phyloP scores from a whole-genome alignment of 352 stramenopile species.

The Phytopythium delawarense region DNA sequence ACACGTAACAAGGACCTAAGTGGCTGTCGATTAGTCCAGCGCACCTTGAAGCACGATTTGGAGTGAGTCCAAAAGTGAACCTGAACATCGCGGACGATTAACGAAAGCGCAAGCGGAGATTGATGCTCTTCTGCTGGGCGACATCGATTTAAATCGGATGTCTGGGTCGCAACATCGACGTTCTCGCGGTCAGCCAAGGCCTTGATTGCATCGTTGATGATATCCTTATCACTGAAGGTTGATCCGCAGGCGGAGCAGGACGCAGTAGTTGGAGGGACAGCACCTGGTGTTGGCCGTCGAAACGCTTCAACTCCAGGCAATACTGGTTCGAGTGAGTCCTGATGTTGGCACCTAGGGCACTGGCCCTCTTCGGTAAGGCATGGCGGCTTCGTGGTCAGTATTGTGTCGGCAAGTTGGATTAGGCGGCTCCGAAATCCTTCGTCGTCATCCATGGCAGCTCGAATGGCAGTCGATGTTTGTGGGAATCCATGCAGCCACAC shows the following conservation, averaged over 20 bases:
- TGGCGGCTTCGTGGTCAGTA: slow-evolving; percentile 3
- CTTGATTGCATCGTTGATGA: slow-evolving; percentile 3
- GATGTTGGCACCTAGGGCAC: neutral
- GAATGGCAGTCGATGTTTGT: slow-evolving; percentile 3
- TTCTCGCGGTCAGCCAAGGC: neutral
- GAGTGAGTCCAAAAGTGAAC: slow-evolving; percentile 15
- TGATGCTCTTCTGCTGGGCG: neutral
- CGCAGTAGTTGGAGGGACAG: neutral
- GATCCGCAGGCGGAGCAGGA: neutral
- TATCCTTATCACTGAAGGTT: slow-evolving; percentile 3
- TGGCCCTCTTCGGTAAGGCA: neutral
- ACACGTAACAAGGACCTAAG: too few species aligned
- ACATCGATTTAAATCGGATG: slow-evolving; percentile 6
- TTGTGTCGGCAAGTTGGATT: neutral
- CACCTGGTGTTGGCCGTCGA: neutral
- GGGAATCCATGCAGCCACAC: slow-evolving; percentile 25
- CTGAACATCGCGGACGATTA: slow-evolving; percentile 12
- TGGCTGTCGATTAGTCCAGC: too few species aligned
- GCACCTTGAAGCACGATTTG: slow-evolving; percentile 15
- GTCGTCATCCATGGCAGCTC: neutral
- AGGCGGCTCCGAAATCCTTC: neutral
- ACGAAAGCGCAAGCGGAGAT: neutral
- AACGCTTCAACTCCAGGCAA: slow-evolving; percentile 8
- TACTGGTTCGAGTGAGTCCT: neutral
- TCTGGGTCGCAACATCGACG: neutral